These are phyloP conservation scores for Ordospora pajunii DNA, from an alignment of 371 early-diverging fungal genomes.

Conservation along the genomic window DNA sequence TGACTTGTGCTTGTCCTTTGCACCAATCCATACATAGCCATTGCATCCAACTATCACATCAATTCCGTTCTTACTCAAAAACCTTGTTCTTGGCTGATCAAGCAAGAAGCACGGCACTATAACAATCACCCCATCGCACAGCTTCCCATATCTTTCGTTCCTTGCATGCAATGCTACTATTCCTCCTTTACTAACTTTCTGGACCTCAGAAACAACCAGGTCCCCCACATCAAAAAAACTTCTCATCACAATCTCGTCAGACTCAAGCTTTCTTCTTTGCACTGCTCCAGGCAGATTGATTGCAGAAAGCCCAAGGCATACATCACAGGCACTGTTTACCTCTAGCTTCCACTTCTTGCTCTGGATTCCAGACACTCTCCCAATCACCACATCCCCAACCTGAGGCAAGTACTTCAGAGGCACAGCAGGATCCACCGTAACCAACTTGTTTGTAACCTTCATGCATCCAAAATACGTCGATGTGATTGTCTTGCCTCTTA, in stretches of 20 bases:
- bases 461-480: conserved; percentile 80
- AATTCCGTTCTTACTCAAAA: conserved; percentile 64
- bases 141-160: conserved; percentile 83
- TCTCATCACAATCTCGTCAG: conserved; percentile 93
- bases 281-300: conserved; percentile 90
- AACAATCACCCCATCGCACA: conserved; percentile 57
- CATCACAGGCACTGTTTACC: conserved; percentile 76
- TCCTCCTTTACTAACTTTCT: conserved; percentile 75
- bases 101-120: conserved; percentile 25
- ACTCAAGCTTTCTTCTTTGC: conserved; percentile 86
- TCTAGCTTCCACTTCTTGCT: conserved; percentile 90
- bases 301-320: conserved; percentile 74
- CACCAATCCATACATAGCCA: conserved; percentile 73
- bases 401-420: conserved; percentile 69
- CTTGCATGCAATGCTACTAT: conserved; percentile 82
- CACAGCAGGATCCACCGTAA: conserved; percentile 77
- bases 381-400: conserved; percentile 94
- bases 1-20: not conserved
- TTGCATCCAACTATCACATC: conserved; percentile 84
- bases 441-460: conserved; percentile 83
- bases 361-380: conserved; percentile 77
- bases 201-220: conserved; percentile 87
- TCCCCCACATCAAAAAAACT: conserved; percentile 85
- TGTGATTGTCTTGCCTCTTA: conserved; percentile 62
- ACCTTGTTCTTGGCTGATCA: conserved; percentile 27